Conservation (phyloP, 2,329 filamentous ascomycete species). For the Magnaporthiopsis incrustans region DNA sequence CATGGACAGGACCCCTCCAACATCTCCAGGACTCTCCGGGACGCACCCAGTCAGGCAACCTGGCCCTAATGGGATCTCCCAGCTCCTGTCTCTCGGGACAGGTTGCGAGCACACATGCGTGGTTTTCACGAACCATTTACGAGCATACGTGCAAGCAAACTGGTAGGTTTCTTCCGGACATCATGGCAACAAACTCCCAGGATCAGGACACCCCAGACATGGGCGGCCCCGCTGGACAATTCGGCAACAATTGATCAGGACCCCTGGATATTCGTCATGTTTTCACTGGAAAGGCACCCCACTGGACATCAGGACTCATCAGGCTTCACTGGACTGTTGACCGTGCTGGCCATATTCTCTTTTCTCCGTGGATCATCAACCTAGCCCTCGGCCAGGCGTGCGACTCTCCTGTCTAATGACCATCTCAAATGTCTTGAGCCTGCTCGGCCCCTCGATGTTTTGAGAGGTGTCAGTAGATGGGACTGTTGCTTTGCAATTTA, state of each 20-base stretch:
- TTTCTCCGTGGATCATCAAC: background rate
- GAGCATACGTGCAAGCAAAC: background rate
- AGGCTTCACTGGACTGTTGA: background rate
- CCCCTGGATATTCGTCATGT: background rate
- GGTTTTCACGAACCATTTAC: background rate
- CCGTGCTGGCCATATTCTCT: background rate
- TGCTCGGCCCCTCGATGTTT: background rate
- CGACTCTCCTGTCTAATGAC: background rate
- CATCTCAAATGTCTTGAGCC: background rate
- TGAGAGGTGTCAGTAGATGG: background rate
- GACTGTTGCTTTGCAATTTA: background rate
- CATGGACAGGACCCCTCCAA: background rate
- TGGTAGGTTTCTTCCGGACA: background rate
- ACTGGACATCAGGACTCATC: too few relatives aligned
- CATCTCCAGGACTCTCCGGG: background rate
- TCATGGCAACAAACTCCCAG: background rate
- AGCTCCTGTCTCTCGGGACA: background rate
- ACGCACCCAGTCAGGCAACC: background rate
- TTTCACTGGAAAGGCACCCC: background rate
- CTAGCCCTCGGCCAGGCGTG: background rate
- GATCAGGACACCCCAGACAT: background rate
- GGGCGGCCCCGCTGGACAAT: background rate
- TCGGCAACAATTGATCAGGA: background rate
- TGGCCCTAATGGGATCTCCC: background rate
- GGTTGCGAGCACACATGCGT: background rate